phyloP scores from a whole-genome alignment of 2,329 filamentous ascomycete genomes.

The Madurella mycetomatis region DNA sequence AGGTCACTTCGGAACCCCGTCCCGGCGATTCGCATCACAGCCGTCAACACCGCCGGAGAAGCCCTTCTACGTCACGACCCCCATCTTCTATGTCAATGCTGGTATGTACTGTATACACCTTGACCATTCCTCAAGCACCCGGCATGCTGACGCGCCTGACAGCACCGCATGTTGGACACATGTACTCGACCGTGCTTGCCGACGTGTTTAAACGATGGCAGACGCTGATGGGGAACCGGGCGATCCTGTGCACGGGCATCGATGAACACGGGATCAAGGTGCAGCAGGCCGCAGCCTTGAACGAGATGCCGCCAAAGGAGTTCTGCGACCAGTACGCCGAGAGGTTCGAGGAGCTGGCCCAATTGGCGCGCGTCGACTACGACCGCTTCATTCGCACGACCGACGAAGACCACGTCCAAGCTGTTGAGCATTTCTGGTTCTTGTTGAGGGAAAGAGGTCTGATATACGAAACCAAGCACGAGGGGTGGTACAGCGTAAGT shows the following conservation, averaged over 20 bases:
- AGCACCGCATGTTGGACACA: constrained; percentile 92
- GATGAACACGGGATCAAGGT: constrained; percentile 99
- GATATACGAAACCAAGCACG: constrained; percentile 80
- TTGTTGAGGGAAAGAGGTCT: constrained; percentile 69
- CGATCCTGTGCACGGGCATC: constrained; percentile 82
- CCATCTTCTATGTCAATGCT: constrained; percentile 99
- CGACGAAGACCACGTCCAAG: constrained; percentile 72
- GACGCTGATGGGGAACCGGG: constrained; percentile 63
- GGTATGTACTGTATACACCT: constrained; percentile 45
- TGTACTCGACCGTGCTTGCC: constrained; percentile 87
- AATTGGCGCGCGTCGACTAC: constrained; percentile 63
- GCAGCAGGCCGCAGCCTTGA: constrained; percentile 73
- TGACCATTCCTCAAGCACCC: background rate
- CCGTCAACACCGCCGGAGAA: constrained; percentile 43
- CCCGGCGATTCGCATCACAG: constrained; percentile 11
- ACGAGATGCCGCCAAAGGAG: constrained; percentile 68
- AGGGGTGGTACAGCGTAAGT: constrained; percentile 94
- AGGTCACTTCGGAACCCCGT: constrained; percentile 5
- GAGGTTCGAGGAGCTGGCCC: constrained; percentile 72
- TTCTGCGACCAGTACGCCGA: constrained; percentile 83
- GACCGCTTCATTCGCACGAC: constrained; percentile 93
- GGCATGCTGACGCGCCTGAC: constrained; percentile 19
- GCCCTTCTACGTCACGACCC: constrained; percentile 91
- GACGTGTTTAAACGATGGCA: constrained; percentile 94
- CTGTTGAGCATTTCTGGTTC: constrained; percentile 86